These are phyloP conservation scores for Erysiphe pulchra DNA, from an alignment of 2,329 filamentous ascomycete species.

Conservation along the genomic window DNA sequence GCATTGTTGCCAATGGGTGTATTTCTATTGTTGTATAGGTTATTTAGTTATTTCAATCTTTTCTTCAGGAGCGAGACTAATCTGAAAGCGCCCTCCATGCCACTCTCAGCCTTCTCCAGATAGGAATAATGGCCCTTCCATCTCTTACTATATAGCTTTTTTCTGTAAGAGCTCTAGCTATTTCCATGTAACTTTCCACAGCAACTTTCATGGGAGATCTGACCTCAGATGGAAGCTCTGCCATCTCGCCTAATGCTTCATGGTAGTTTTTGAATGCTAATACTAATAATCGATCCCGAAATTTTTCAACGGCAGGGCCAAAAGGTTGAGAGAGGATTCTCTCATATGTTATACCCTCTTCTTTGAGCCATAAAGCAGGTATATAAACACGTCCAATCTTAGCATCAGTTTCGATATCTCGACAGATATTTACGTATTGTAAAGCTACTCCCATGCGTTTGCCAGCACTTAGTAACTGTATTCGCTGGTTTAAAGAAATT, in stretches of 20 bases:
- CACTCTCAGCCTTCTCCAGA: slow-evolving; percentile 23
- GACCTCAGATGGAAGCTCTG: slow-evolving; percentile 31
- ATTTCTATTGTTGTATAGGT: too few species aligned
- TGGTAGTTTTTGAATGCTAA: slow-evolving; percentile 35
- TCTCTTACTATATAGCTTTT: slow-evolving; percentile 18
- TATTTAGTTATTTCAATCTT: too few species aligned
- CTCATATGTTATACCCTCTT: slow-evolving; percentile 25
- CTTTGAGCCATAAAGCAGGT: slow-evolving; percentile 34
- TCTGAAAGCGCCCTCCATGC: slow-evolving; percentile 26
- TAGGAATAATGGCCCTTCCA: slow-evolving; percentile 19
- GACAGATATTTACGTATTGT: slow-evolving; percentile 56
- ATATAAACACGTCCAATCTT: slow-evolving; percentile 41
- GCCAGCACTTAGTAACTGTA: slow-evolving; percentile 27
- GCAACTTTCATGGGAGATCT: slow-evolving; percentile 40
- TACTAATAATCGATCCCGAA: slow-evolving; percentile 29
- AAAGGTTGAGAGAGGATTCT: slow-evolving; percentile 26
- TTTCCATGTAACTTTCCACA: slow-evolving; percentile 55
- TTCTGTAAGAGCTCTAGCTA: slow-evolving; percentile 30
- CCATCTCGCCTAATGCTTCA: slow-evolving; percentile 27
- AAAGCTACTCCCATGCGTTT: slow-evolving; percentile 44
- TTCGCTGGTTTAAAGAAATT: slow-evolving; percentile 10
- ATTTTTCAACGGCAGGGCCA: slow-evolving; percentile 19
- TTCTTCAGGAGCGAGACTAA: too few species aligned
- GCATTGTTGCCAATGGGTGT: too few species aligned
- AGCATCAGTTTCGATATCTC: slow-evolving; percentile 45